Base-by-base conservation (phyloP, 345 rosid genomes). In the Eucalyptus cladocalyx region DNA sequence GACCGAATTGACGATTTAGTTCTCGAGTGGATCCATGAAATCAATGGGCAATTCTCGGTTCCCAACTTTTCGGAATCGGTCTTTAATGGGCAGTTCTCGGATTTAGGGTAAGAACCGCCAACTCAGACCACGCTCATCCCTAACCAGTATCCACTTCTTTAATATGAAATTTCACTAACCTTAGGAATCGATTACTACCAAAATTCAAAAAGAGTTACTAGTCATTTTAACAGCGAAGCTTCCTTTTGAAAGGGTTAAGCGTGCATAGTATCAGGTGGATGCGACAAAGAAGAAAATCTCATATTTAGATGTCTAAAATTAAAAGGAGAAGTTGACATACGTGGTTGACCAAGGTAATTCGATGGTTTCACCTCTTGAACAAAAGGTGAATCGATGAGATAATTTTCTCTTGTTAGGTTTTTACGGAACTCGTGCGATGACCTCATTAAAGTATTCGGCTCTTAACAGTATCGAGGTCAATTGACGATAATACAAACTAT, bases 1-100 rank as follows among this genome's bases (percentile, higher is more conserved):
- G 11, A 53, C 11, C 0, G 0, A 53, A 19, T 4, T 4, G 2
- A 53, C 2, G 0, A 53, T 53, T 1, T 0, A 8, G 0, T 53
- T 8, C 23, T 53, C 5, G 0, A 0, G 2, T 53, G 58, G 0
- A 53, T 53, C 26, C 26, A 53, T 8, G 26, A 53, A 53, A 53
- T 53, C 5, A 21, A 53, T 53, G 2, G 26, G 26, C 0, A 0
- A 2, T 19, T 53, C 1, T 9, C 4, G 0, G 0, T 53, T 53
- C 26, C 26, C 58, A 8, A 53, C 26, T 53, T 21, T 19, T 53
- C 0, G 9, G 2, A 53, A 53, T 53, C 11, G 0, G 0, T 53
- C 11, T 53, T 53, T 21, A 53, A 19, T 53, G 58, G 24, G 24
- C 1, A 7, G 1, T 19, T 53, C 56, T 53, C 2, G 1, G 10